Evolutionary conservation across 1,284 basidiomycete genomes (phyloP).

Genomic region (Sparassis latifolia): DNA sequence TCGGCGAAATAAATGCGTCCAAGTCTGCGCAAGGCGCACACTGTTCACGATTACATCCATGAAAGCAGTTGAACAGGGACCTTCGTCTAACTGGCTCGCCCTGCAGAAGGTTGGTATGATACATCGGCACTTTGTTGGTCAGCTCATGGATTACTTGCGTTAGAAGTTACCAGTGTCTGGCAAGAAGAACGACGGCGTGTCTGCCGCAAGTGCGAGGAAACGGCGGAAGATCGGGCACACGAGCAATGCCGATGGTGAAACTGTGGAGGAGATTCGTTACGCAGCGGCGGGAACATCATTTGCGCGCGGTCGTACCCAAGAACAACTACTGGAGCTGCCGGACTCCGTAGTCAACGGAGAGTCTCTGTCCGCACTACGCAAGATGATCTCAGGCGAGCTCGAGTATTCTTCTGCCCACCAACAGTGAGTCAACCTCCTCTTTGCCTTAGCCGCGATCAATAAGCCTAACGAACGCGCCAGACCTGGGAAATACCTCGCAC

Average conservation of each 20-base stretch:
- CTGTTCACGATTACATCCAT: too few relatives aligned
- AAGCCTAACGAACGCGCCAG: constrained; percentile 27
- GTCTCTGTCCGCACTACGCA: constrained; percentile 37
- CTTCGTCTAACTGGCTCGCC: constrained; percentile 48
- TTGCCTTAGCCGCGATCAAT: not conserved
- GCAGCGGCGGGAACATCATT: constrained; percentile 11
- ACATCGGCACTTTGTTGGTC: not conserved
- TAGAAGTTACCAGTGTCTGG: not conserved
- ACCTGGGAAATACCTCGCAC: constrained; percentile 73
- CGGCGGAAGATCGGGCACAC: constrained; percentile 26
- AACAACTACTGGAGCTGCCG: not conserved
- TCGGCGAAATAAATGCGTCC: too few relatives aligned
- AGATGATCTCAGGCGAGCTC: constrained; percentile 46
- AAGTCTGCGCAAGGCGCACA: too few relatives aligned
- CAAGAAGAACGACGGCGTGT: not conserved
- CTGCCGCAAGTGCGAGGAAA: constrained; percentile 19
- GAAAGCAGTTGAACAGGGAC: not conserved
- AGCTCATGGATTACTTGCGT: not conserved
- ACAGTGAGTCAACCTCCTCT: constrained; percentile 32
- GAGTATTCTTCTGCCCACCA: constrained; percentile 34
- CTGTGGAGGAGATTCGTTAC: constrained; percentile 1
- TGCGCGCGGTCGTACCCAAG: constrained; percentile 5
- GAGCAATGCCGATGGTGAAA: not conserved
- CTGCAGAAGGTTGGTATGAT: constrained; percentile 36
- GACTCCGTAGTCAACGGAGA: constrained; percentile 36